phyloP scores from a whole-genome alignment of 2,329 filamentous ascomycete species.

The Zymoseptoria crescenta region DNA sequence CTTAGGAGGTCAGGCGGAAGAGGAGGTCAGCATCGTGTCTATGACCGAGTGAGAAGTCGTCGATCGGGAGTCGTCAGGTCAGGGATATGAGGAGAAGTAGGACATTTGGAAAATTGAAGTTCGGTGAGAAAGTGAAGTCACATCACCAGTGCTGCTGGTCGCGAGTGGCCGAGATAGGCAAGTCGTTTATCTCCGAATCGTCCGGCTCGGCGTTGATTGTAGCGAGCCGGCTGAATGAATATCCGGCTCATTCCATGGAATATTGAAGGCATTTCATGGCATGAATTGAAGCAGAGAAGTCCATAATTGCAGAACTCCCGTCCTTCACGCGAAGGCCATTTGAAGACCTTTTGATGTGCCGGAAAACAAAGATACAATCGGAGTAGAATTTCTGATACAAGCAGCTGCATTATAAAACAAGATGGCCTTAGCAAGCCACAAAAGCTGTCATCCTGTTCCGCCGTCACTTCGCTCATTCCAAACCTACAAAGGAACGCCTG shows the following conservation, averaged over 20 bases:
- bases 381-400: neutral
- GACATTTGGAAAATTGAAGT: neutral
- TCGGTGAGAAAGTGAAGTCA: neutral
- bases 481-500: neutral
- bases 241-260: neutral
- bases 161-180: constrained; percentile 5
- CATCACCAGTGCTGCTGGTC: neutral
- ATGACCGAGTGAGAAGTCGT: neutral
- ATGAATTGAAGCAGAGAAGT: neutral
- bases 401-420: neutral
- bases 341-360: no score
- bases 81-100: neutral
- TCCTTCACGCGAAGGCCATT: no score
- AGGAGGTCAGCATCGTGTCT: no score
- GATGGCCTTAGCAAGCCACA: neutral
- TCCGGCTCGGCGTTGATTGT: neutral
- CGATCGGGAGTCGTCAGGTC: neutral
- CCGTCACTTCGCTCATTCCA: neutral
- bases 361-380: neutral
- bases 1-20: neutral
- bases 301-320: no score
- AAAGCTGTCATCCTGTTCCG: neutral
- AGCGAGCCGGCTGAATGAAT: neutral
- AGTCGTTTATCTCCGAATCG: neutral
- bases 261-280: neutral